Evolutionary conservation across 495 filamentous ascomycete genomes (phyloP), one percentile per base, ranked within the genome.

Genomic region (Cercophora samala): DNA sequence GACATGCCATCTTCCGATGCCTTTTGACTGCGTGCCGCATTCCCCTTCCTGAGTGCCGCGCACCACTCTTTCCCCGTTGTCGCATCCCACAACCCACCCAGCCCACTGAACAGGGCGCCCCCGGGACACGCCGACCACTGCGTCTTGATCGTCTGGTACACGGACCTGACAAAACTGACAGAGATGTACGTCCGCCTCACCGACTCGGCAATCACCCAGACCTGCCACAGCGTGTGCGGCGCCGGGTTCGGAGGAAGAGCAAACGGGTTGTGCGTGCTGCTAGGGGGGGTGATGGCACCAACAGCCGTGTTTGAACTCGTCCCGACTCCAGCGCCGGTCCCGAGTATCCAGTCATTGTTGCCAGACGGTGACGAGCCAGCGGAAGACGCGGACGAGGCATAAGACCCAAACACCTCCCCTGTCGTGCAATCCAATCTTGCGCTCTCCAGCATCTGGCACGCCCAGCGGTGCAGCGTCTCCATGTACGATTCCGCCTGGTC

Each of bases 401-500:
- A 46, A 9, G 37, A 8, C 11, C 13, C 37, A 46, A 46, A 46
- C 6, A 63, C 17, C 51, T 56, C 24, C 69, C 71, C 68, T 56
- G 73, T 18, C 15, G 65, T 60, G 60, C 70, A 65, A 9, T 73
- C 72, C 1, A 69, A 66, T 11, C 64, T 58, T 2, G 75, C 73
- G 26, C 69, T 72, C 4, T 73, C 72, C 11, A 75, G 66, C 54
- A 85, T 72, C 63, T 79, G 75, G 19, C 68, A 58, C 0, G 74
- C 76, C 82, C 82, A 84, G 0, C 54, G 51, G 42, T 74, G 70
- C 13, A 88, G 74, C 21, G 78, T 77, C 0, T 79, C 72, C 19
- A 84, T 81, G 19, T 80, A 70, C 21, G 70, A 58, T 63, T 86
- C 84, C 21, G 84, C 81, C 23, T 80, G 70, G 1, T 78, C 75